Percentiles rank a stretch among this genome's conserved stretches.
phyloP scores from a whole-genome alignment of 768 basidiomycete species.

The Panaeolus cyanescens region DNA sequence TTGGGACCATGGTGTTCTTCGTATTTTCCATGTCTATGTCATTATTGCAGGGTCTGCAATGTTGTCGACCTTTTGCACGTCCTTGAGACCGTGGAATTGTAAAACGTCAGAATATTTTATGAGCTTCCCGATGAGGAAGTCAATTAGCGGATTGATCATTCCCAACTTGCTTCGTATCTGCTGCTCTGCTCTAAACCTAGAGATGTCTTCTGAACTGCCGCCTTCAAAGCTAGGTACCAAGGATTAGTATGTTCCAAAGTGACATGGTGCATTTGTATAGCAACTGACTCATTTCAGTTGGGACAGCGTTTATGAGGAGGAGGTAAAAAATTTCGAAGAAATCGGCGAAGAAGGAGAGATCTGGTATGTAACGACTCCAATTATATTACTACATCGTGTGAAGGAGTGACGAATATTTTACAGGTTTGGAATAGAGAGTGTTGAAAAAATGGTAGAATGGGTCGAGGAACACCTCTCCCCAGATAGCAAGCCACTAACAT shows the following conservation, averaged over 20 bases:
- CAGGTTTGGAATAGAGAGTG: conserved; percentile 81
- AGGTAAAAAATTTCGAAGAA: conserved; percentile 73
- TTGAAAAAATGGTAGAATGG: conserved; percentile 85
- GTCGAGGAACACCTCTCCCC: conserved; percentile 54
- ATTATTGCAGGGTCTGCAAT: no score
- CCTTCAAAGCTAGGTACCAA: conserved; percentile 82
- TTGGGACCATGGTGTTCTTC: no score
- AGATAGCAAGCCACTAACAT: conserved; percentile 45
- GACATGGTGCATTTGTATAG: conserved; percentile 3
- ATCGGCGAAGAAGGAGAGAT: conserved; percentile 85
- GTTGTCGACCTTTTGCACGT: no score
- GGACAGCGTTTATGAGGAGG: conserved; percentile 74
- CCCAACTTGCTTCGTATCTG: neutral
- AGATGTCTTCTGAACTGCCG: conserved; percentile 43
- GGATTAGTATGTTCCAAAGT: conserved; percentile 57
- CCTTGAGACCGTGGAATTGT: no score
- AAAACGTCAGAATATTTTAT: no score
- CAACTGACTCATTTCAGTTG: conserved; percentile 49
- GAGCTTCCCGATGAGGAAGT: neutral
- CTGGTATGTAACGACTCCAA: conserved; percentile 50
- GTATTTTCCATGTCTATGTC: no score
- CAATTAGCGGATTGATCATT: neutral
- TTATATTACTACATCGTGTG: neutral
- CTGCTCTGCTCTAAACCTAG: neutral
- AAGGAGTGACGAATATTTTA: neutral